phyloP scores from a whole-genome alignment of 2,329 filamentous ascomycete species.

The Xylariaceae sp. region DNA sequence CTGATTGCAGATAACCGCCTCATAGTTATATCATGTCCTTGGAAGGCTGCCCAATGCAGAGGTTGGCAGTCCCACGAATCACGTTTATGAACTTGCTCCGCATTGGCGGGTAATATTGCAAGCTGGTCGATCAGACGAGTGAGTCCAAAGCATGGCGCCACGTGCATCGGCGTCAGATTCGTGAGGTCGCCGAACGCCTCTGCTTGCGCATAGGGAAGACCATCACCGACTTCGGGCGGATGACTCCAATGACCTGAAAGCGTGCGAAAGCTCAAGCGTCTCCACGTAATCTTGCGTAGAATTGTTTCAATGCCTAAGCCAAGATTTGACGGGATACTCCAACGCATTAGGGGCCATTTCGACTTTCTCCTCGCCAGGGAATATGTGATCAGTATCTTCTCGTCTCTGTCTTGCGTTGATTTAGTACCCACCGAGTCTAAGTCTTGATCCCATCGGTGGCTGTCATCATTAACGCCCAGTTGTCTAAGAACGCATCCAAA shows the following conservation, averaged over 20 bases:
- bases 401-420: neutral
- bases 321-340: slow-evolving; percentile 1
- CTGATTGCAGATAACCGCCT: neutral
- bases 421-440: neutral
- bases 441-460: neutral
- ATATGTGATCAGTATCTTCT: neutral
- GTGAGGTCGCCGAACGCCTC: neutral
- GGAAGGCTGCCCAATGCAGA: neutral
- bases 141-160: neutral
- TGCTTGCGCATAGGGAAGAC: neutral
- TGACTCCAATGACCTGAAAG: slow-evolving; percentile 3
- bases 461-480: neutral
- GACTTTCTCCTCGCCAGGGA: neutral
- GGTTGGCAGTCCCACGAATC: neutral
- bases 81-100: neutral
- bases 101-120: neutral
- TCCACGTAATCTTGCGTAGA: neutral
- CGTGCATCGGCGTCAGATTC: slow-evolving; percentile 2
- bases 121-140: neutral
- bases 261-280: slow-evolving; percentile 1
- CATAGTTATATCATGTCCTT: neutral
- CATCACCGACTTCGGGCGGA: slow-evolving; percentile 2
- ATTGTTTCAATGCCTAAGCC: slow-evolving; percentile 2
- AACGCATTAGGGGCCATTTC: neutral
- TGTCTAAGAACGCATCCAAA: neutral